These are phyloP conservation scores for Achaetomiella virescens DNA, from an alignment of 495 filamentous ascomycete genomes.

Conservation along the genomic window DNA sequence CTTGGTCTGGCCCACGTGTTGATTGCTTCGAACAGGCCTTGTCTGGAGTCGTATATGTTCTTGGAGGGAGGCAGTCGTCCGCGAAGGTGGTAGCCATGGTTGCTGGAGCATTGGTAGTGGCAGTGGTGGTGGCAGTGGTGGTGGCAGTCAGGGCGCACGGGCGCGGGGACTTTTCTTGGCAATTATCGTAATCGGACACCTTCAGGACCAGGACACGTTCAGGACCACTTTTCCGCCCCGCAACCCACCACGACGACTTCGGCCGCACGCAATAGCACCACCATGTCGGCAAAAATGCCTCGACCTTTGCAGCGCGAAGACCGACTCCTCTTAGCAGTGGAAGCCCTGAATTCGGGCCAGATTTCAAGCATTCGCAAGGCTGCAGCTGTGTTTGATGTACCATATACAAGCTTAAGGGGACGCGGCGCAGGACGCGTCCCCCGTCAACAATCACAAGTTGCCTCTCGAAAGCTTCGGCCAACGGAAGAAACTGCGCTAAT, in stretches of 20 bases:
- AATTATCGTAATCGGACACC: not conserved
- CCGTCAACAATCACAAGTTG: not conserved
- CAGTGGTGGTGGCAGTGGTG: no score
- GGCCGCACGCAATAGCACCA: not conserved
- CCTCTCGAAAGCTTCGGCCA: not conserved
- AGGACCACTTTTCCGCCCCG: not conserved
- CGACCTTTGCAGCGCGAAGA: not conserved
- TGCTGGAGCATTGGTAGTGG: no score
- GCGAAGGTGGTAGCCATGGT: no score
- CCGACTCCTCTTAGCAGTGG: not conserved
- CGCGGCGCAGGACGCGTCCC: not conserved
- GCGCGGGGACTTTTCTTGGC: no score
- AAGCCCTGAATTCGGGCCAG: not conserved
- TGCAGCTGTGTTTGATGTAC: not conserved
- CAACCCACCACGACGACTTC: not conserved
- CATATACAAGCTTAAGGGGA: not conserved
- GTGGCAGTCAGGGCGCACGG: no score
- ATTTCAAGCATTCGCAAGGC: not conserved
- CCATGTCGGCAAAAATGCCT: not conserved
- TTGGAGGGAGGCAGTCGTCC: no score
- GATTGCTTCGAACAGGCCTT: no score
- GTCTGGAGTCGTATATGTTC: no score
- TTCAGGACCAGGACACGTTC: not conserved
- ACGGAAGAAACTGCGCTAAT: not conserved
- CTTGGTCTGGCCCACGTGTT: no score